Evolutionary conservation across 75 land plant species (phyloP), one percentile per base, ranked within the genome.

Genomic region (Ceratopteris richardii): DNA sequence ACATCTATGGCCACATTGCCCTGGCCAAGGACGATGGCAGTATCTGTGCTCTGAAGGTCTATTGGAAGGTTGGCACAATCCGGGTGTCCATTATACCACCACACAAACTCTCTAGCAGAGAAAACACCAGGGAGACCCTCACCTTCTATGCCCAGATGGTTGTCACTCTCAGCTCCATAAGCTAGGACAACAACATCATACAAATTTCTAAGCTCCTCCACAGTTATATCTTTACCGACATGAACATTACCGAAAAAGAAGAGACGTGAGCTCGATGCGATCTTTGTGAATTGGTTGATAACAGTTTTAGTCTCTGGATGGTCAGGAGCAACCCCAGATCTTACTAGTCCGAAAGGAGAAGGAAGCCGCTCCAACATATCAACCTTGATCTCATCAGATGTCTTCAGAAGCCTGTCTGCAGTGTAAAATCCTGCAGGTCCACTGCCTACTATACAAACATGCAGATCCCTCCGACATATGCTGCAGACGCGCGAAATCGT

Each of bases 21-120:
- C 96, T 94, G 99, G 43, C 99, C 99, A 55, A 95, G 81, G 20
- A 95, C 66, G 26, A 90, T 83, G 61, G 85, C 97, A 50, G 97
- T 80, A 61, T 95, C 99, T 16, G 82, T 75, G 58, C 65, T 71
- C 66, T 73, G 66, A 70, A 95, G 75, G 48, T 87, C 86, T 30
- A 81, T 81, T 33, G 69, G 51, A 56, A 95, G 58, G 36, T 75
- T 69, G n/a, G 50, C 74, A 56, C 70, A 74, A 54, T 90, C 99
- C 9, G 99, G 99, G 52, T 95, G 99, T 36, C 97, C 99, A 76
- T 95, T 95, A 61, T 95, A 95, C 99, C 99, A 95, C 99, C 99
- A 95, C 37, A 95, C 99, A 80, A 95, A 95, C 62, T 95, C 96
- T 63, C 99, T 83, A 40, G 99, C 99, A 21, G 92, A 77, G 57